Conservation (phyloP, 192 early-diverging fungal genomes). For the Paraglomus brasilianum region DNA sequence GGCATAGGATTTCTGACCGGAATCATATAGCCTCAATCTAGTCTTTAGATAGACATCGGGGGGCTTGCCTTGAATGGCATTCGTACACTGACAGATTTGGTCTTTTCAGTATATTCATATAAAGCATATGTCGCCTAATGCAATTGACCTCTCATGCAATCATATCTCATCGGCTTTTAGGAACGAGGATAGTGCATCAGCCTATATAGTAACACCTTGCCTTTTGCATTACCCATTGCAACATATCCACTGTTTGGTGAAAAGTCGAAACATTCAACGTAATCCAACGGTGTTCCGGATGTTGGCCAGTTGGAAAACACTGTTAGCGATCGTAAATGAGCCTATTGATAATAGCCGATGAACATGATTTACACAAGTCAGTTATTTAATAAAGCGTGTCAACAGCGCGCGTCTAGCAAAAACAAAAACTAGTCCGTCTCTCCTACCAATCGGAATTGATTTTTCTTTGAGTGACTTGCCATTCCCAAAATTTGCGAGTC, state of each 20-base stretch:
- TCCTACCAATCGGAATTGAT: slow-evolving; percentile 66
- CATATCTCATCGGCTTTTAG: slow-evolving; percentile 22
- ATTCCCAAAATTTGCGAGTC: slow-evolving; percentile 83
- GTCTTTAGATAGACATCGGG: too few species aligned
- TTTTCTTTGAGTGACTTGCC: slow-evolving; percentile 67
- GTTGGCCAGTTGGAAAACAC: slow-evolving; percentile 98
- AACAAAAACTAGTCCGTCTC: not conserved
- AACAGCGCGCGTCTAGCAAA: not conserved
- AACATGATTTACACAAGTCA: not conserved
- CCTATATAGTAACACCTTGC: slow-evolving; percentile 84
- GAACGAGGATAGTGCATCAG: slow-evolving; percentile 62
- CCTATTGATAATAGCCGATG: slow-evolving; percentile 5
- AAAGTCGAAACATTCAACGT: slow-evolving; percentile 77
- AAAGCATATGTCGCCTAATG: too few species aligned
- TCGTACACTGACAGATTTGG: too few species aligned
- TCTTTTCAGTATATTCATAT: too few species aligned
- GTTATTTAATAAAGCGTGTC: not conserved
- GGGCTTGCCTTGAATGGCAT: too few species aligned
- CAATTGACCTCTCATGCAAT: too few species aligned
- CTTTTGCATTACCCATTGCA: slow-evolving; percentile 88
- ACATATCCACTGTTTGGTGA: slow-evolving; percentile 92
- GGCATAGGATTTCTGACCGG: too few species aligned
- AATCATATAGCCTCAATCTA: too few species aligned
- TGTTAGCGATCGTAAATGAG: slow-evolving; percentile 76
- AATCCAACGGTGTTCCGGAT: slow-evolving; percentile 70